phyloP scores from a whole-genome alignment of 768 basidiomycete species.

The Amanita pseudoporphyria region DNA sequence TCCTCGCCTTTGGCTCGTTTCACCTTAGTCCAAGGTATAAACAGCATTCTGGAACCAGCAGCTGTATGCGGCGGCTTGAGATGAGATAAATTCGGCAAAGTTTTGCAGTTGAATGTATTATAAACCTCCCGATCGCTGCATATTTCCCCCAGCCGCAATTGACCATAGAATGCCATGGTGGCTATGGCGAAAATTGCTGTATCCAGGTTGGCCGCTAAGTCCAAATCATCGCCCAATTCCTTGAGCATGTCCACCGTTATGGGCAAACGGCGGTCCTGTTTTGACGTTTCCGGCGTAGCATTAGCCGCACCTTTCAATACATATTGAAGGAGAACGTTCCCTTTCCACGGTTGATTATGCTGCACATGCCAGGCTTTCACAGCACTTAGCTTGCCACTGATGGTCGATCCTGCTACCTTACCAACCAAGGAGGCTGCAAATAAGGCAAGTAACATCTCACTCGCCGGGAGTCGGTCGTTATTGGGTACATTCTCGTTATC shows the following conservation, averaged over 20 bases:
- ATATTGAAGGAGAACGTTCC: slow-evolving; percentile 12
- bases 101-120: slow-evolving; percentile 5
- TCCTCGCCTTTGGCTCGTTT: slow-evolving; percentile 11
- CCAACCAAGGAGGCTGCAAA: slow-evolving; percentile 20
- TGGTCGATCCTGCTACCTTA: slow-evolving; percentile 10
- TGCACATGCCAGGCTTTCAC: slow-evolving; percentile 25
- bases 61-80: not conserved
- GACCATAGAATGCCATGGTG: slow-evolving; percentile 22
- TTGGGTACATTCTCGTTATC: slow-evolving; percentile 11
- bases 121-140: slow-evolving; percentile 7
- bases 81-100: not conserved
- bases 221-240: slow-evolving; percentile 10
- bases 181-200: slow-evolving; percentile 16
- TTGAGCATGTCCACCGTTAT: slow-evolving; percentile 15
- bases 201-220: slow-evolving; percentile 14
- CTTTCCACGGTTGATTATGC: slow-evolving; percentile 17
- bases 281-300: slow-evolving; percentile 14
- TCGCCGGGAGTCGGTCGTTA: slow-evolving; percentile 13
- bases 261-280: slow-evolving; percentile 12
- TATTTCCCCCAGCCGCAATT: slow-evolving; percentile 23
- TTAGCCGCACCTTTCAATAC: slow-evolving; percentile 17
- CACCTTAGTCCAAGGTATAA: slow-evolving; percentile 19
- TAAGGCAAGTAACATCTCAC: slow-evolving; percentile 18
- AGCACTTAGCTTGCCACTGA: slow-evolving; percentile 16
- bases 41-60: slow-evolving; percentile 10